These are phyloP conservation scores for Acmispon strigosus DNA, from an alignment of 306 rosid genomes.

Conservation along the genomic window DNA sequence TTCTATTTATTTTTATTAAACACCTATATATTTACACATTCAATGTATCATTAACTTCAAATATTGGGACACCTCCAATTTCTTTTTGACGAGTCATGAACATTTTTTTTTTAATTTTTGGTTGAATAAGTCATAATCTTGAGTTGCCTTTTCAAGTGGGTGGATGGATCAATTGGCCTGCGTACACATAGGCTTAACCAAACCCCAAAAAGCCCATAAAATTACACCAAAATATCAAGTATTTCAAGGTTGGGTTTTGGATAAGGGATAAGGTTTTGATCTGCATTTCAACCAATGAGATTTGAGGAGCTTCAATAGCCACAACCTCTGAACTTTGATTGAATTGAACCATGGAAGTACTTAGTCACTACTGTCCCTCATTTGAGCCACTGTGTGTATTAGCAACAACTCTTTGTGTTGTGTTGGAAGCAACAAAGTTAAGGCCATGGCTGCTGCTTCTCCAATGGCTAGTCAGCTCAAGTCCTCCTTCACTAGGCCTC, in stretches of 20 bases:
- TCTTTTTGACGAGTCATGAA: too few species aligned
- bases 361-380: conserved; percentile 15
- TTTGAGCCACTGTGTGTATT: not conserved
- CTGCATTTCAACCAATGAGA: conserved; percentile 48
- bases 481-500: conserved; percentile 65
- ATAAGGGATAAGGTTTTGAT: conserved; percentile 64
- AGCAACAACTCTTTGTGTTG: not conserved
- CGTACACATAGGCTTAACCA: too few species aligned
- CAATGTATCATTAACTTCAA: too few species aligned
- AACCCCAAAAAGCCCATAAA: not conserved
- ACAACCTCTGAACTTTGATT: conserved; percentile 26
- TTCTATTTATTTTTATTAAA: too few species aligned
- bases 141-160: too few species aligned
- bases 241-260: conserved; percentile 19
- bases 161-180: not conserved
- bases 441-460: conserved; percentile 66
- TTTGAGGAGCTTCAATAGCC: conserved; percentile 33
- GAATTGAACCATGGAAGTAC: conserved; percentile 27
- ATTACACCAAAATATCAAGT: not conserved
- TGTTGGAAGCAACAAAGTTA: not conserved
- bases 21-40: too few species aligned
- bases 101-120: too few species aligned
- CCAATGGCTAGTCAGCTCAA: conserved; percentile 91
- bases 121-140: too few species aligned
- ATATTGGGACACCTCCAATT: too few species aligned